These are phyloP conservation scores for Candida argentea DNA, from an alignment of 805 yeast species.

Conservation along the genomic window DNA sequence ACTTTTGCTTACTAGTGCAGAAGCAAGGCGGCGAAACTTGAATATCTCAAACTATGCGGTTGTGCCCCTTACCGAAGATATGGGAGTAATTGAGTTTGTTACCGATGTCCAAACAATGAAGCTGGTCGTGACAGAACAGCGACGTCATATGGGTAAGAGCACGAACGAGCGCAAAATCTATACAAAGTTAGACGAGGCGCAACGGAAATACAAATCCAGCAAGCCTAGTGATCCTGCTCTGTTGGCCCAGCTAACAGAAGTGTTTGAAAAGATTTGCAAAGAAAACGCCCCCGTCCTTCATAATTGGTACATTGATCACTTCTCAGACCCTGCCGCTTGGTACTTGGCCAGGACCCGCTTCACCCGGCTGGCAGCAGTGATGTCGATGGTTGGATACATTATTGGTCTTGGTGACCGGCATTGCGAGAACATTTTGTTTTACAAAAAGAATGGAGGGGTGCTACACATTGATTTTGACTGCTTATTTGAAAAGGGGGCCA, in stretches of 20 bases:
- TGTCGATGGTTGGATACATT: conserved; percentile 94
- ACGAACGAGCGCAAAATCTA: conserved; percentile 16
- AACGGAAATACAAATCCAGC: conserved; percentile 11
- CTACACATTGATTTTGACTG: conserved; percentile 97
- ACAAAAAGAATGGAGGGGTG: conserved; percentile 64
- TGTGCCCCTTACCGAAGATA: conserved; percentile 72
- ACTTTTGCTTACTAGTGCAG: conserved; percentile 53
- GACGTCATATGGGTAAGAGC: conserved; percentile 11
- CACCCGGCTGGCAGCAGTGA: conserved; percentile 79
- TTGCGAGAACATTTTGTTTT: conserved; percentile 78
- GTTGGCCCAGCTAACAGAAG: conserved; percentile 9
- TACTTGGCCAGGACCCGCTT: conserved; percentile 65
- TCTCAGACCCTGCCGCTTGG: conserved; percentile 88
- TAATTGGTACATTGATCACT: conserved; percentile 80
- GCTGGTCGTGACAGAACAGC: conserved; percentile 30
- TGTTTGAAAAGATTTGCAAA: conserved; percentile 17
- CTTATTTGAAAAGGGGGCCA: conserved; percentile 77
- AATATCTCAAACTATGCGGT: conserved; percentile 79
- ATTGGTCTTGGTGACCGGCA: conserved; percentile 95
- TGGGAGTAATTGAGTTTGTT: conserved; percentile 90
- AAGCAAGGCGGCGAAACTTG: conserved; percentile 62
- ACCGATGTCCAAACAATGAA: conserved; percentile 65
- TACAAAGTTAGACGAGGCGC: conserved; percentile 15
- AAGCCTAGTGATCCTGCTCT: conserved; percentile 8
- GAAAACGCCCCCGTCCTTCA: conserved; percentile 62